A percentile compares a stretch with the other conserved stretches of the same genome.
phyloP scores from a whole-genome alignment of 768 basidiomycete species.

The Phanerodontia chrysosporium region DNA sequence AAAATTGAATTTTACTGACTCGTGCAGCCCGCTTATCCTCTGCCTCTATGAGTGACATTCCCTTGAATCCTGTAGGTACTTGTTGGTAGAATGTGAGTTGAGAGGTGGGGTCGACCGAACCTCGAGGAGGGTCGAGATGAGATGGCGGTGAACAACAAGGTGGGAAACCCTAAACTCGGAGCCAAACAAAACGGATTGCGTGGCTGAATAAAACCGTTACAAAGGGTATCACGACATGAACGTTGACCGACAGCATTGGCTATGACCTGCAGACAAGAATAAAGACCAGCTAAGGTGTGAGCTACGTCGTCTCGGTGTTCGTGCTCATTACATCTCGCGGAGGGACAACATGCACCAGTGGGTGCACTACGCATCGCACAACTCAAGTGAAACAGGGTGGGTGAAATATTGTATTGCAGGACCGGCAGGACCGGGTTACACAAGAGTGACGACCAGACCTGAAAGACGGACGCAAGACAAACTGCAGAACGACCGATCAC shows the following conservation, averaged over 20 bases:
- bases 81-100: not conserved
- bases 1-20: conserved; percentile 36
- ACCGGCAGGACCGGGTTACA: too few relatives aligned
- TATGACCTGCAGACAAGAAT: not conserved
- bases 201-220: conserved; percentile 4
- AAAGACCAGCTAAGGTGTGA: not conserved
- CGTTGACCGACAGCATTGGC: not conserved
- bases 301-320: not conserved
- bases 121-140: conserved; percentile 5
- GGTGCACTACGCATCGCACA: not conserved
- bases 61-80: not conserved
- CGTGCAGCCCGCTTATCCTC: conserved; percentile 40
- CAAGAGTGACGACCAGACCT: not conserved
- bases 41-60: conserved; percentile 46
- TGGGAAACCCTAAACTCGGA: conserved; percentile 7
- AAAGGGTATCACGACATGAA: not conserved
- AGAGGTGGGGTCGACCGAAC: conserved; percentile 2
- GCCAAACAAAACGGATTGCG: conserved; percentile 5
- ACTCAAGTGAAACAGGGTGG: not conserved
- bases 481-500: not conserved
- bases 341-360: not conserved
- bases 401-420: not conserved
- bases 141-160: conserved; percentile 14
- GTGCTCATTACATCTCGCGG: not conserved
- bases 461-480: not conserved